Percentiles rank a stretch among this genome's conserved stretches.
phyloP scores from a whole-genome alignment of 2,329 filamentous ascomycete species.

The Cladophialophora psammophila region DNA sequence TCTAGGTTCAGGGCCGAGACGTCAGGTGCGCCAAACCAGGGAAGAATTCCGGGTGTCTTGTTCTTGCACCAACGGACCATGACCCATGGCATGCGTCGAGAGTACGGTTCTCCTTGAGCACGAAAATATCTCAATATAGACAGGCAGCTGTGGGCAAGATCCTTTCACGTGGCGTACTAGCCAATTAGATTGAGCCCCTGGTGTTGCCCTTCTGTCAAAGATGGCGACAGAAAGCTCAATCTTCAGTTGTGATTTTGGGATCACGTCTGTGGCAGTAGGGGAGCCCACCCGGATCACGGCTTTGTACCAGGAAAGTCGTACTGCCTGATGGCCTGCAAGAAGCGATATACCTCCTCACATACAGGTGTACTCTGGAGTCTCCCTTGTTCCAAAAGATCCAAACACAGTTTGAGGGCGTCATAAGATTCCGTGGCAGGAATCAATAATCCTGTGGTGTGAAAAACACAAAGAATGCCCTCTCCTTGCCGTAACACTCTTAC shows the following conservation, averaged over 20 bases:
- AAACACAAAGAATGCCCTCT: conserved; percentile 2
- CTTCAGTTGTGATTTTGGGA: not conserved
- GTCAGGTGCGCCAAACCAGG: not conserved
- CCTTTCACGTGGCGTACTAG: not conserved
- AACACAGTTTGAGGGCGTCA: not conserved
- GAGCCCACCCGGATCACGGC: not conserved
- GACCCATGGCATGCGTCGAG: not conserved
- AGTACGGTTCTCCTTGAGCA: not conserved
- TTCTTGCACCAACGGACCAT: not conserved
- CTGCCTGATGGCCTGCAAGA: conserved; percentile 4
- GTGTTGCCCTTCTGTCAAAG: not conserved
- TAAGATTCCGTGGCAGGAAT: not conserved
- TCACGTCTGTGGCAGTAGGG: not conserved
- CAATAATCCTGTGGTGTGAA: not conserved
- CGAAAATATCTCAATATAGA: not conserved
- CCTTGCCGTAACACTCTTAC: not conserved
- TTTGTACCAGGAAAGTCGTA: not conserved
- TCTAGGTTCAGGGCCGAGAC: not conserved
- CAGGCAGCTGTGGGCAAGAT: not conserved
- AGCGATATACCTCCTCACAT: not conserved
- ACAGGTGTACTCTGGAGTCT: conserved; percentile 9
- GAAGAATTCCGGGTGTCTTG: not conserved
- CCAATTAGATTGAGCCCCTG: not conserved
- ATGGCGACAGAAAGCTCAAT: not conserved
- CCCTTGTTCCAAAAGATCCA: conserved; percentile 6